These are phyloP conservation scores for Thymus mandschuricus DNA, from an alignment of 257 asterid genomes.

Conservation along the genomic window DNA sequence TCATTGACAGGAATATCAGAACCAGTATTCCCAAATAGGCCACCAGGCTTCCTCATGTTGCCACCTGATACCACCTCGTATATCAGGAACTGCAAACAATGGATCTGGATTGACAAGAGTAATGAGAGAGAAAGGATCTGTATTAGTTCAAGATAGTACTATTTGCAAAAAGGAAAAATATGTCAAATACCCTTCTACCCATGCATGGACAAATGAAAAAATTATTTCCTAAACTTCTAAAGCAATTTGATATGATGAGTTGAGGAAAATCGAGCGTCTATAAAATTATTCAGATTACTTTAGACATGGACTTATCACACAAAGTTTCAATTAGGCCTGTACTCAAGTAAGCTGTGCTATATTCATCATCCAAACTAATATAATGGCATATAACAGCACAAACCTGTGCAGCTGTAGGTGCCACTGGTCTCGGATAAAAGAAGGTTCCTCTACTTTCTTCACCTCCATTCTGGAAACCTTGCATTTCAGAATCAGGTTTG, in stretches of 20 bases:
- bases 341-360: slow-evolving; percentile 14
- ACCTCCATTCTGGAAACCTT: slow-evolving; percentile 72
- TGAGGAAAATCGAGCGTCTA: background rate
- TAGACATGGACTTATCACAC: background rate
- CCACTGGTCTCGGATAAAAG: slow-evolving; percentile 95
- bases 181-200: slow-evolving; percentile 12
- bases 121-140: slow-evolving; percentile 7
- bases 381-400: slow-evolving; percentile 14
- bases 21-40: slow-evolving; percentile 93
- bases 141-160: slow-evolving; percentile 21
- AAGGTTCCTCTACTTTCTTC: slow-evolving; percentile 82
- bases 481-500: slow-evolving; percentile 83
- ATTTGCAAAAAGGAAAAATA: slow-evolving; percentile 7
- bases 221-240: background rate
- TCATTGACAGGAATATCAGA: slow-evolving; percentile 94
- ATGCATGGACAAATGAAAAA: slow-evolving; percentile 5
- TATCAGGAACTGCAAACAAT: slow-evolving; percentile 96
- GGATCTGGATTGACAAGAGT: slow-evolving; percentile 60
- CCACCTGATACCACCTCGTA: slow-evolving; percentile 99
- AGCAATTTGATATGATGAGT: background rate
- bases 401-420: slow-evolving; percentile 99
- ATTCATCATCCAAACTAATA: slow-evolving; percentile 19
- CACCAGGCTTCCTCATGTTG: slow-evolving; percentile 97
- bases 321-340: slow-evolving; percentile 9
- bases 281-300: slow-evolving; percentile 19